Evolutionary conservation across 106 monocot genomes (phyloP), one percentile per base, ranked within the genome.

Genomic region (Dioscorea zingiberensis): DNA sequence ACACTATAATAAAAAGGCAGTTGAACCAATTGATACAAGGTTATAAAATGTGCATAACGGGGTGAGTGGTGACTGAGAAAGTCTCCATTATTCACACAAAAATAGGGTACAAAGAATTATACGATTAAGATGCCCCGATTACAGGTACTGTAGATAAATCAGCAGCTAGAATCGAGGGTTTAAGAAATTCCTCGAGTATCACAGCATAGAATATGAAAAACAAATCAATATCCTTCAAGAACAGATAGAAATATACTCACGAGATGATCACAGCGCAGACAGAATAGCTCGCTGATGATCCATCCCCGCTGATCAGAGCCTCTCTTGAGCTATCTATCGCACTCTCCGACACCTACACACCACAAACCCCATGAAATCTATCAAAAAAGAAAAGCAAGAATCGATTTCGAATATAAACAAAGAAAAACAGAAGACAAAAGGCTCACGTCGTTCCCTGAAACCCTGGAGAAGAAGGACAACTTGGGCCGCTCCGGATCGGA

Each of bases 231-330:
- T 38, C 38, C 38, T 38, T 10, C 38, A 38, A 6, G 38, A 38
- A 21, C 56, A 56, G 22, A 56, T 22, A 24, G 56, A 56, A 21
- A 1, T 32, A 47, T 22, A 73, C 85, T 82, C 44, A 91, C 86
- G 91, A 86, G 27, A 86, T 64, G 58, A 91, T 74, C 1, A 76
- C 83, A 1, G 86, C 86, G 15, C 27, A 22, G 27, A 68, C 62
- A 47, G 86, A 86, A 77, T 78, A 91, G 69, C 55, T 74, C 66
- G 84, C 81, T 32, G 38, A 55, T 14, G 58, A 60, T 24, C 17
- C 44, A 47, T 29, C 65, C 3, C 62, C 24, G 59, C 27, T 23
- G 32, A 85, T 70, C 48, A 89, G 49, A 46, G 81, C 84, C 68
- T 83, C 83, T 11, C 83, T 80, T 27, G 59, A 54, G 54, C 60